Percentiles rank a stretch among this genome's conserved stretches.
Conservation (phyloP, 2,329 filamentous ascomycete genomes). For the Rhynchosporium agropyri region DNA sequence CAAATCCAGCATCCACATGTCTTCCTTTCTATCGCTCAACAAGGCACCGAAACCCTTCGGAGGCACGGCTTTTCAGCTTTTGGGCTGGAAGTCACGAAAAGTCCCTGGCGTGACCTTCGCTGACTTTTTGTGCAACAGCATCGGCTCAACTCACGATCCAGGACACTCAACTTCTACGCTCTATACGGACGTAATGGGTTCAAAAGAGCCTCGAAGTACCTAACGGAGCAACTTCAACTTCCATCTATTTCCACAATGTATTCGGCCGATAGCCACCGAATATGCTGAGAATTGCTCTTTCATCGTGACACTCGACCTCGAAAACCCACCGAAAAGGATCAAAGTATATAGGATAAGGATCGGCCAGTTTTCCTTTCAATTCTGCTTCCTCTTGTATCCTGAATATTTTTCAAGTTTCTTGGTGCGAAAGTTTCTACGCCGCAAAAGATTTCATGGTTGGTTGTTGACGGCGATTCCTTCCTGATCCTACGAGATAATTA, state of each 20-base stretch:
- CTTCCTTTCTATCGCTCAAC: neutral
- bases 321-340: conserved; percentile 14
- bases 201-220: neutral
- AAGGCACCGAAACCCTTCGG: conserved; percentile 4
- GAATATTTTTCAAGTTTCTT: neutral
- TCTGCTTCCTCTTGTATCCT: conserved; percentile 7
- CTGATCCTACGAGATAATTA: conserved; percentile 2
- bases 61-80: neutral
- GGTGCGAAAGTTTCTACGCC: conserved; percentile 3
- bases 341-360: conserved; percentile 20
- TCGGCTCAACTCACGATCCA: conserved; percentile 9
- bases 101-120: conserved; percentile 10
- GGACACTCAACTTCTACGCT: neutral
- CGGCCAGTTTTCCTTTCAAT: conserved; percentile 20
- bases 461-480: conserved; percentile 4
- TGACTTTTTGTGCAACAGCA: conserved; percentile 14
- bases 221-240: conserved; percentile 1
- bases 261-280: conserved; percentile 11
- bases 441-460: conserved; percentile 1
- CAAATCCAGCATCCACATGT: neutral
- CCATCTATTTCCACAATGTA: neutral
- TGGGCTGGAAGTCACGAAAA: neutral
- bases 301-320: neutral
- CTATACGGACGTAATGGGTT: conserved; percentile 11
- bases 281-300: neutral